Conservation (phyloP, 768 basidiomycete species). For the Phlegmacium glaucopus region DNA sequence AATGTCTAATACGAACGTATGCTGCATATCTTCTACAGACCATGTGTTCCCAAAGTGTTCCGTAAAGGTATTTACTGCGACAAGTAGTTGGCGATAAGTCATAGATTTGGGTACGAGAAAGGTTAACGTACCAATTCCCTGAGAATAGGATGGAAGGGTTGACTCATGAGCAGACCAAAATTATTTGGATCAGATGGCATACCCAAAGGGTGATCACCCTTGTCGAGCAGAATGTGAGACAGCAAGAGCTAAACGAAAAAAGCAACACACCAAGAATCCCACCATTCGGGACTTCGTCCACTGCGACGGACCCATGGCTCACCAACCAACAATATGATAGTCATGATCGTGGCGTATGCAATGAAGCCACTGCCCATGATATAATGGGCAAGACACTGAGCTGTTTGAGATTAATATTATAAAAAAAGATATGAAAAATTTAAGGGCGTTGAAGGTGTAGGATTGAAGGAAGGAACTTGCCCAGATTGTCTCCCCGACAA, state of each 20-base stretch:
- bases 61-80: slow-evolving; percentile 85
- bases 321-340: slow-evolving; percentile 72
- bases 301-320: slow-evolving; percentile 73
- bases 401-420: slow-evolving; percentile 12
- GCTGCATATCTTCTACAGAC: slow-evolving; percentile 94
- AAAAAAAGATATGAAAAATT: too few relatives aligned
- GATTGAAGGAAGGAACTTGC: slow-evolving; percentile 18
- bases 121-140: slow-evolving; percentile 55
- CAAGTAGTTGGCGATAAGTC: slow-evolving; percentile 1
- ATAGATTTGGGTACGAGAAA: neutral
- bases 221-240: slow-evolving; percentile 20
- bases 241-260: neutral
- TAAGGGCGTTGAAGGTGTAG: too few relatives aligned
- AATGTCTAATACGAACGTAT: slow-evolving; percentile 56
- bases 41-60: slow-evolving; percentile 80
- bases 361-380: slow-evolving; percentile 92
- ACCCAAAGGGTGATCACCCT: slow-evolving; percentile 57
- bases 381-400: slow-evolving; percentile 87
- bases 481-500: slow-evolving; percentile 73
- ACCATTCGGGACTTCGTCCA: slow-evolving; percentile 78
- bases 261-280: slow-evolving; percentile 44
- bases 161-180: neutral
- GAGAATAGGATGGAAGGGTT: neutral
- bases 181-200: slow-evolving; percentile 11
- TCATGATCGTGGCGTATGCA: slow-evolving; percentile 80